A percentile compares a stretch with the other conserved stretches of the same genome.
phyloP scores from a whole-genome alignment of 371 early-diverging fungal genomes.

The Coemansia sp. region DNA sequence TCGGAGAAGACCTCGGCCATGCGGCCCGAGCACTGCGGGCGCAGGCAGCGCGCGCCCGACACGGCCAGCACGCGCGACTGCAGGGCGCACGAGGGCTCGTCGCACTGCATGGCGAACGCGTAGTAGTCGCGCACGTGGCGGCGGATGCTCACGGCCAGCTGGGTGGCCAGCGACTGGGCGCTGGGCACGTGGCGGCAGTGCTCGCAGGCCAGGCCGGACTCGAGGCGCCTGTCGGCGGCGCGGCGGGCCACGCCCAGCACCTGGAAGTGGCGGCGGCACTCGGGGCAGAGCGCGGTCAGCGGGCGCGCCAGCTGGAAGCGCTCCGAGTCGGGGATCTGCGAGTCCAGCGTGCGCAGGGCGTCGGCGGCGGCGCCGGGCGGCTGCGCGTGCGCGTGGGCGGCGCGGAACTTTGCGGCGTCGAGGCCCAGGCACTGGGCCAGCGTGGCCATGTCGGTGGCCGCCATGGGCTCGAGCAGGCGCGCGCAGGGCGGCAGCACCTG shows the following conservation, averaged over 20 bases:
- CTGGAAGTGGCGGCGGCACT: conserved; percentile 57
- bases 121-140: conserved; percentile 68
- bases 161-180: conserved; percentile 58
- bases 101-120: conserved; percentile 25
- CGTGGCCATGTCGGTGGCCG: conserved; percentile 76
- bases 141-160: conserved; percentile 67
- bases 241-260: conserved; percentile 62
- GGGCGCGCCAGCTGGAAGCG: conserved; percentile 72
- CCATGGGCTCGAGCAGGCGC: conserved; percentile 86
- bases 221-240: conserved; percentile 7
- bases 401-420: conserved; percentile 69
- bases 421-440: conserved; percentile 89
- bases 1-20: conserved; percentile 68
- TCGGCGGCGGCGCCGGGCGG: conserved; percentile 3
- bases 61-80: conserved; percentile 59
- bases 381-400: conserved; percentile 6
- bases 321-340: conserved; percentile 80
- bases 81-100: conserved; percentile 36
- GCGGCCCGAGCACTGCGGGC: conserved; percentile 66
- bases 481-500: conserved; percentile 97
- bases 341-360: conserved; percentile 72
- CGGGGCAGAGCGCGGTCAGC: conserved; percentile 63
- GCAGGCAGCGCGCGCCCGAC: conserved; percentile 68
- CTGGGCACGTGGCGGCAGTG: conserved; percentile 59
- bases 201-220: conserved; percentile 60